phyloP scores from a whole-genome alignment of 192 early-diverging fungal genomes.

The Tieghemiomyces parasiticus region DNA sequence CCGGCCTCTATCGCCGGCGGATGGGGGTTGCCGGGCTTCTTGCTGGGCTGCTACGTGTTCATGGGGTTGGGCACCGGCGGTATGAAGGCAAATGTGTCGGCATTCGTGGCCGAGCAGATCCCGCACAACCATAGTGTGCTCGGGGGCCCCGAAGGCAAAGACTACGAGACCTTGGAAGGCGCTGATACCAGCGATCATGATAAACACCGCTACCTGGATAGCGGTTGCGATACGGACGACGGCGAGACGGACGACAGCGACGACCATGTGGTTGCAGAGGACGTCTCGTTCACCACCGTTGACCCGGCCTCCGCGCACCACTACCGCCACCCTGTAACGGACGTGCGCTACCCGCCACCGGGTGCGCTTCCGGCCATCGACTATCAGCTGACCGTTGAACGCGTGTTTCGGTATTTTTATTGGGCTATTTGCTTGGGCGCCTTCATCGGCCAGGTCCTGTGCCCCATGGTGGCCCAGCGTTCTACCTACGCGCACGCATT shows the following conservation, averaged over 20 bases:
- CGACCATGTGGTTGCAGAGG: too few relatives aligned
- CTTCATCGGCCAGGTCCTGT: slow-evolving; percentile 36
- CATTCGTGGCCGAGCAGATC: slow-evolving; percentile 15
- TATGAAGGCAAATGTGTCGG: slow-evolving; percentile 15
- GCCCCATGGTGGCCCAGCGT: slow-evolving; percentile 40
- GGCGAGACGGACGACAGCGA: too few relatives aligned
- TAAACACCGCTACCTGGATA: too few relatives aligned
- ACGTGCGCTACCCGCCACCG: slow-evolving; percentile 15
- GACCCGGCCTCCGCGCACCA: not conserved
- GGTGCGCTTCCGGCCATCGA: slow-evolving; percentile 19
- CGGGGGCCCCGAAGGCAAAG: too few relatives aligned
- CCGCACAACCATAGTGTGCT: too few relatives aligned
- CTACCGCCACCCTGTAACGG: too few relatives aligned
- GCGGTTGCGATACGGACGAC: not conserved
- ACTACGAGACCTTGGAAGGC: too few relatives aligned
- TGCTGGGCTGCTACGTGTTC: slow-evolving; percentile 5
- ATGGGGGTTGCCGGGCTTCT: slow-evolving; percentile 11
- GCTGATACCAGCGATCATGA: too few relatives aligned
- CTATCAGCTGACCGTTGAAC: slow-evolving; percentile 17
- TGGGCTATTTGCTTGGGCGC: slow-evolving; percentile 55
- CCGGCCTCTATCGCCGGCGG: slow-evolving; percentile 12
- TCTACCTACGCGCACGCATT: slow-evolving; percentile 40
- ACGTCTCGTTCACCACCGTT: too few relatives aligned
- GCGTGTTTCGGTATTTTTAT: slow-evolving; percentile 20
- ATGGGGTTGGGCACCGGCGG: slow-evolving; percentile 13